Conservation (phyloP, 176 grass and related monocot genomes). For the Triticum dicoccoides region DNA sequence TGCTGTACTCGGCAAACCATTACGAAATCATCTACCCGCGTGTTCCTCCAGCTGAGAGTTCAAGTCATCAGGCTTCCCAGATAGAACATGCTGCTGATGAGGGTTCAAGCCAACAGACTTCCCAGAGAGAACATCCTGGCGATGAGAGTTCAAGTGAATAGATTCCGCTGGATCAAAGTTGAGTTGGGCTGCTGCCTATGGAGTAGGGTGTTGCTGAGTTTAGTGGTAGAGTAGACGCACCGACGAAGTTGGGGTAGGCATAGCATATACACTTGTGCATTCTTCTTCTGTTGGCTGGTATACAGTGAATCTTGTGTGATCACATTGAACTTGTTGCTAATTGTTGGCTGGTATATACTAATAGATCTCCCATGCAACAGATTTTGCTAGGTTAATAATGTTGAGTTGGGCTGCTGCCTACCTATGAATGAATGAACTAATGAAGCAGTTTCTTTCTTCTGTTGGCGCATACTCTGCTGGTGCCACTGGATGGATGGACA, state of each 20-base stretch:
- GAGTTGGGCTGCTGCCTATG: neutral
- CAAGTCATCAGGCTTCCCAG: neutral
- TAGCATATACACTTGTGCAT: neutral
- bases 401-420: neutral
- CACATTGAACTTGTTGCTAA: neutral
- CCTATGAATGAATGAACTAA: no score
- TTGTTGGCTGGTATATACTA: no score
- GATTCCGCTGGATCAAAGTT: neutral
- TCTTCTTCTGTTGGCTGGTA: neutral
- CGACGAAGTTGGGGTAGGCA: neutral
- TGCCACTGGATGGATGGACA: no score
- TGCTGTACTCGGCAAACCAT: slow-evolving; percentile 14
- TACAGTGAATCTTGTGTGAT: neutral
- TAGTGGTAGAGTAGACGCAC: neutral
- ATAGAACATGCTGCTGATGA: neutral
- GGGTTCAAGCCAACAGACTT: neutral
- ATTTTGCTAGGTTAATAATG: no score
- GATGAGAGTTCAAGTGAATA: neutral
- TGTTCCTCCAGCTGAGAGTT: neutral
- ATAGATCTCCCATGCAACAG: neutral
- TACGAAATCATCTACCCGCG: slow-evolving; percentile 36
- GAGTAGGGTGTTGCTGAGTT: neutral
- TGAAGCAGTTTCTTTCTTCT: no score
- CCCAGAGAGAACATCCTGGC: neutral
- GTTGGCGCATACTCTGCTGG: no score